Percentiles rank a stretch among this genome's conserved stretches.
phyloP scores from a whole-genome alignment of 163 green algal genomes.

The Prototheca wickerhamii region DNA sequence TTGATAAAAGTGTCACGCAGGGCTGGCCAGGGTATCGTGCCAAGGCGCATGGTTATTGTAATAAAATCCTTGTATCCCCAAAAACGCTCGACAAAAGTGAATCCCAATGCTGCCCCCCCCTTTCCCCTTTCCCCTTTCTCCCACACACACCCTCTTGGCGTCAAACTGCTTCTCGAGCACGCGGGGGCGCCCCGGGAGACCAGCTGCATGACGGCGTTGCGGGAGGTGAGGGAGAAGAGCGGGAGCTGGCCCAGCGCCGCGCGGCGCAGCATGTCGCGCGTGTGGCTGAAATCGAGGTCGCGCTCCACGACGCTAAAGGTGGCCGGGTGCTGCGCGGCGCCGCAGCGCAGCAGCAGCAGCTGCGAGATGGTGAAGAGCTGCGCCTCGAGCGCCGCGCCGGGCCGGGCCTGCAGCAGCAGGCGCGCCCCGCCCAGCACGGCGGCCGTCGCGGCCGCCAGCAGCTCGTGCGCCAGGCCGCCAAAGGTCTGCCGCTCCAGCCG shows the following conservation, averaged over 20 bases:
- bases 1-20: background rate
- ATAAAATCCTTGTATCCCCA: too few species aligned
- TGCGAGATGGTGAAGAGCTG: slow-evolving; percentile 94
- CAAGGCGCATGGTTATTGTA: too few species aligned
- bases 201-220: slow-evolving; percentile 78
- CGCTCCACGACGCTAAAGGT: slow-evolving; percentile 78
- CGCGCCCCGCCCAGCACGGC: slow-evolving; percentile 54
- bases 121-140: background rate
- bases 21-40: too few species aligned
- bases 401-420: background rate
- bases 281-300: slow-evolving; percentile 92
- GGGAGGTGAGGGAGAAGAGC: slow-evolving; percentile 68
- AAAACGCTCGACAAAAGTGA: too few species aligned
- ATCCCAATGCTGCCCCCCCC: background rate
- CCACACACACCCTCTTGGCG: slow-evolving; percentile 15
- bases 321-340: slow-evolving; percentile 85
- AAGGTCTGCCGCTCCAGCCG: slow-evolving; percentile 75
- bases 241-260: slow-evolving; percentile 62
- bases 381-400: slow-evolving; percentile 48
- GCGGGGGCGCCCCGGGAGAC: slow-evolving; percentile 53
- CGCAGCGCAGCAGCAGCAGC: slow-evolving; percentile 87
- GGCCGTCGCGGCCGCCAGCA: slow-evolving; percentile 61
- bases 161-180: slow-evolving; percentile 60
- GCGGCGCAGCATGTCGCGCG: slow-evolving; percentile 79
- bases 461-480: slow-evolving; percentile 82